Evolutionary conservation across 225 moss, liverwort and hornwort genomes (phyloP), one percentile per base, ranked within the genome.

Genomic region (Polytrichum commune): DNA sequence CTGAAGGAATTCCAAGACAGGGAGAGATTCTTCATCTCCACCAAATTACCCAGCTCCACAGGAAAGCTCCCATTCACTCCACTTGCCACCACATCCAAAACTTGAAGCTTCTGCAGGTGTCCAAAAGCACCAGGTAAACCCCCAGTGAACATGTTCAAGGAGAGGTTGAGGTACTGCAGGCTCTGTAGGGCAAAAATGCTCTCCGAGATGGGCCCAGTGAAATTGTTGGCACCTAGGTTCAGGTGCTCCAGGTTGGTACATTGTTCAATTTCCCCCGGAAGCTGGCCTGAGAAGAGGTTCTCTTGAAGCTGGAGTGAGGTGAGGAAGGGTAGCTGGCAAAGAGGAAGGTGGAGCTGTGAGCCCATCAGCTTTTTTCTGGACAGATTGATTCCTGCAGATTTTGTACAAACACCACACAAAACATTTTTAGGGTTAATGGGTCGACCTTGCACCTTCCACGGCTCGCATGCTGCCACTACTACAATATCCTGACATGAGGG

Each of bases 161-260:
- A 82, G 62, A 88, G 75, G 74, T 88, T 88, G 70, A 88, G 82
- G 69, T 80, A 78, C 2, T 16, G 61, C 54, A 85, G 71, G 71
- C 55, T 64, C 19, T 13, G 76, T 2, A 80, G 60, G 0, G 62
- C n/a, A 1, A 72, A 28, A 2, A 63, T 8, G 0, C 18, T 6
- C 7, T 33, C 38, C 18, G 19, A 74, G 22, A 74, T 18, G 4
- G 55, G 13, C 28, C 80, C 82, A 0, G 76, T 68, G 63, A 88
- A 80, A 76, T 82, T 88, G 71, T 88, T 88, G 35, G 75, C 75
- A 19, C 63, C 80, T 4, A 88, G 29, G 74, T 85, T 77, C 38
- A 88, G 77, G 29, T 82, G 8, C 64, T 77, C 63, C 5, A 88
- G 53, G 64, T 64, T 65, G 19, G 72, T 74, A 78, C 86, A 87